Base-by-base conservation (phyloP, 805 yeast genomes). In the Kluyveromyces starmeri region DNA sequence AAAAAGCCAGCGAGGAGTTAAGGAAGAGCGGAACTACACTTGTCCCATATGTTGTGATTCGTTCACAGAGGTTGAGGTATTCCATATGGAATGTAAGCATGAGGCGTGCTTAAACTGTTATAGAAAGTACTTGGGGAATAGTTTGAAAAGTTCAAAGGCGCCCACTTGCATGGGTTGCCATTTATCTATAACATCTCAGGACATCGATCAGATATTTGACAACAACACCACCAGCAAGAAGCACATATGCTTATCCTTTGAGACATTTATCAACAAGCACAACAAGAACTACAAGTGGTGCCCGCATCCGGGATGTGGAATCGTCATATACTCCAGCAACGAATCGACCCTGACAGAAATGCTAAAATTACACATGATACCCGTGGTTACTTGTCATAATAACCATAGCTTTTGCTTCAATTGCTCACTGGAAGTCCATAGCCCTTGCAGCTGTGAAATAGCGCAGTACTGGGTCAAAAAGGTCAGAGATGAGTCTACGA, bases 401-500 rank as follows among this genome's bases (percentile, higher is more conserved):
- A 68, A 68, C 3, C 88, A 86, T 47, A 69, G 69, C 38, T 89
- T 88, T 51, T 92, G 98, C 51, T 79, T 78, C 45, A 62, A 66
- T 17, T 92, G 98, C 51, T 70, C 71, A 15, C 65, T 65, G 37
- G 89, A 81, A 44, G 77, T 78, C 45, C 98, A 92, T 58, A 58
- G 74, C 7, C 97, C 97, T 0, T 70, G 81, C n/a, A 82, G 92
- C 2, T 92, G 98, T 52, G 59, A 58, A 44, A 53, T 82, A 3
- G 79, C 79, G 0, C 65, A 66, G 36, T 54, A 59, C 28, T 92
- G 98, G 98, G 65, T 79, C 20, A 65, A 70, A 31, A 81, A 84
- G 48, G 82, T 95, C 43, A 68, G 69, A 40, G 92, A 85, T 51
- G 97, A 92, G 52, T 75, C 92, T 0, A 95, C 83, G 47, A 85